Base-by-base conservation (phyloP, 2,329 filamentous ascomycete genomes). In the Paracorniculantispora psalliotae region DNA sequence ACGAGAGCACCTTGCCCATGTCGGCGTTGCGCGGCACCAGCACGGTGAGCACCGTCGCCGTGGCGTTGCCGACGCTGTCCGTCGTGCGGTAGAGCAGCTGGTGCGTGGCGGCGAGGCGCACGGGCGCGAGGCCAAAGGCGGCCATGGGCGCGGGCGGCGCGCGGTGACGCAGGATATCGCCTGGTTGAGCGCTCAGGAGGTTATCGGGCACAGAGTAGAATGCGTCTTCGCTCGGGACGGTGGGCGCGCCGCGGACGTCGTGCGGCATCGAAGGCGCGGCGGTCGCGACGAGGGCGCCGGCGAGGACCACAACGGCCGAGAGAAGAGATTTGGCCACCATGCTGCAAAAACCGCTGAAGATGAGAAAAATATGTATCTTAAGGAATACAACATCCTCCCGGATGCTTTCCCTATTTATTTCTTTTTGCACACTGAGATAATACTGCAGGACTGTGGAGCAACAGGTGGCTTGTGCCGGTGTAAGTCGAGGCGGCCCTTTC, bases 71-170 rank as follows among this genome's bases (percentile, higher is more conserved):
- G 17, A 67, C 64, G 30, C 64, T 69, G 61, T 77, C 70, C 2
- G 68, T 73, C 7, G 75, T 74, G n/a, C 72, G 68, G 62, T 76
- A 77, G 2, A 76, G 68, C 41, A 79, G 66, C 57, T 77, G 72
- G 55, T 65, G 47, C 41, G 55, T 61, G 1, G 51, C 55, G 3
- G 64, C 19, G n/a, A 70, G 60, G 41, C 59, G 61, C 13, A 59
- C 41, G 2, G 63, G 54, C 68, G 1, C 69, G 21, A 60, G 6
- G 19, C 59, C 58, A 33, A 60, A 65, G 1, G 57, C 57, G 9
- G 61, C 54, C 6, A 66, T 59, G 2, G 39, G 25, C 2, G 59
- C 41, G 1, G 63, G 64, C 6, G 63, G 39, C 9, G 51, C 26
- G 19, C 64, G 51, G 26, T 62, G 49, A 1, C 44, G 46, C 26